These are phyloP conservation scores for Amanita pallidorosea DNA, from an alignment of 768 basidiomycete species.

Conservation along the genomic window DNA sequence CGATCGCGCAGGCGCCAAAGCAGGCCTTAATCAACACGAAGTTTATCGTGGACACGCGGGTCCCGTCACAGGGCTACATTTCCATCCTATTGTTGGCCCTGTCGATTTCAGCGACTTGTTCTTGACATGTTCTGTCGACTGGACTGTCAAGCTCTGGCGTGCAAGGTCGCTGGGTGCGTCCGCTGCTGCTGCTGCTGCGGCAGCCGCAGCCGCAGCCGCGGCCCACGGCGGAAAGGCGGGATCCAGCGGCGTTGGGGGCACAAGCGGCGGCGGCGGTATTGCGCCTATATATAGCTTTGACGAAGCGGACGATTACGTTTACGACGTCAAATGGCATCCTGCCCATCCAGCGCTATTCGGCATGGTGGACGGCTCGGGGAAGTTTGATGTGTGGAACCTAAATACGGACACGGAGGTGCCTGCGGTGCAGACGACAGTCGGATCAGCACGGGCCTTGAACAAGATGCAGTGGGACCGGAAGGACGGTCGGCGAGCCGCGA, in stretches of 20 bases:
- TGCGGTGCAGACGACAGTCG: slow-evolving; percentile 75
- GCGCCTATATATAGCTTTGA: slow-evolving; percentile 88
- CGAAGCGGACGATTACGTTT: slow-evolving; percentile 97
- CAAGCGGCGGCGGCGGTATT: slow-evolving; percentile 19
- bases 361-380: slow-evolving; percentile 87
- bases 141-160: slow-evolving; percentile 98
- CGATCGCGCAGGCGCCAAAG: slow-evolving; percentile 94
- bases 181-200: slow-evolving; percentile 41
- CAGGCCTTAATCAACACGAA: slow-evolving; percentile 88
- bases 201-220: slow-evolving; percentile 51
- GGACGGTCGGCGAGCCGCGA: slow-evolving; percentile 80
- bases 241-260: neutral
- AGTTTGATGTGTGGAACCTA: slow-evolving; percentile 96
- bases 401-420: slow-evolving; percentile 97
- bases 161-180: slow-evolving; percentile 70
- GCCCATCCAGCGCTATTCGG: slow-evolving; percentile 91
- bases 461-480: slow-evolving; percentile 93
- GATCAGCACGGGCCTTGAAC: slow-evolving; percentile 79
- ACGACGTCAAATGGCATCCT: slow-evolving; percentile 98
- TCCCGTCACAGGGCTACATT: slow-evolving; percentile 89
- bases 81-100: slow-evolving; percentile 85
- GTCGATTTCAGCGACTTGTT: slow-evolving; percentile 96
- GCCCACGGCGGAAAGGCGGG: slow-evolving; percentile 22
- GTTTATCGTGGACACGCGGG: slow-evolving; percentile 90
- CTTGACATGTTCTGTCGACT: slow-evolving; percentile 87